These are phyloP conservation scores for Guillardia theta DNA, from an alignment of 78 protist genomes.

Conservation along the genomic window DNA sequence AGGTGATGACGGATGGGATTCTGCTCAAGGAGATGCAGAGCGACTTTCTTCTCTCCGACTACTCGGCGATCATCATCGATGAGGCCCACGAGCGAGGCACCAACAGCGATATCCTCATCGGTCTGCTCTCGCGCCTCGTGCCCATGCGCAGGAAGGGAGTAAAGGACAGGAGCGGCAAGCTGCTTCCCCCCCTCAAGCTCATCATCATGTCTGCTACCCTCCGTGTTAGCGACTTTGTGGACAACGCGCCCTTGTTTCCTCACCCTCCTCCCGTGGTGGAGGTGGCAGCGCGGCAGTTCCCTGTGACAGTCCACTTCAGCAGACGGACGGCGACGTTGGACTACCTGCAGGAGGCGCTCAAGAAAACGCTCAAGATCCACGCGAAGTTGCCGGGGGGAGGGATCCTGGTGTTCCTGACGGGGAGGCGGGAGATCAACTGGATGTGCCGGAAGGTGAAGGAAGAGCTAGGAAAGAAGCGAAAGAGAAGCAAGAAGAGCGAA, in stretches of 20 bases:
- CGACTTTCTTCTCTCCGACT: slow-evolving; percentile 67
- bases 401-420: slow-evolving; percentile 94
- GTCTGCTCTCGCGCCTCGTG: slow-evolving; percentile 94
- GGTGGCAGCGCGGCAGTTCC: slow-evolving; percentile 60
- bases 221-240: slow-evolving; percentile 83
- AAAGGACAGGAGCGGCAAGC: neutral
- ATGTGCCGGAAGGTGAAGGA: slow-evolving; percentile 25
- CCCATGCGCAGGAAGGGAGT: slow-evolving; percentile 55
- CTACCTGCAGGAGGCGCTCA: slow-evolving; percentile 52
- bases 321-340: slow-evolving; percentile 64
- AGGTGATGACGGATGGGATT: slow-evolving; percentile 95
- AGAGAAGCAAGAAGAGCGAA: neutral
- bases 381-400: slow-evolving; percentile 88
- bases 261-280: slow-evolving; percentile 75
- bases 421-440: slow-evolving; percentile 83
- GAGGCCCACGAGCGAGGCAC: slow-evolving; percentile 69
- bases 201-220: slow-evolving; percentile 98
- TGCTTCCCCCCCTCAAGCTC: slow-evolving; percentile 86
- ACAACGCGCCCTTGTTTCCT: slow-evolving; percentile 76
- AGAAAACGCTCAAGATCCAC: slow-evolving; percentile 84
- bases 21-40: slow-evolving; percentile 36
- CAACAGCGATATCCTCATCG: slow-evolving; percentile 89
- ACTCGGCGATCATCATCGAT: slow-evolving; percentile 91
- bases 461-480: neutral
- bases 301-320: slow-evolving; percentile 88